Base-by-base conservation (phyloP, 164 flowering plant genomes). In the Platanus orientalis region DNA sequence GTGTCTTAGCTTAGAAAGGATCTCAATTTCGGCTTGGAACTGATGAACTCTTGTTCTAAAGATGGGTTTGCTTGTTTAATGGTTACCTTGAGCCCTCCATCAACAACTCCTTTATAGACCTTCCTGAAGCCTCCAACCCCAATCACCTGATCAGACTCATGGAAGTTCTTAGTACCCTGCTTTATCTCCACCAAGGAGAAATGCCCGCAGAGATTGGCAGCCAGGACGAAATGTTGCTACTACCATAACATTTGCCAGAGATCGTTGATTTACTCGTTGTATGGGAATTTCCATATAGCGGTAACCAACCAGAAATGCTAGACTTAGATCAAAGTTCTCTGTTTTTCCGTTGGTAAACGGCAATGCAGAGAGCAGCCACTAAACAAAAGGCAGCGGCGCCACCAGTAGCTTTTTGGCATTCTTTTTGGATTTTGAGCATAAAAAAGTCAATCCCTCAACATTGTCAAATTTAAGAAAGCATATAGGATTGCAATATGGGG, bases 81-180 rank as follows among this genome's bases (percentile, higher is more conserved):
- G 3, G 89, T 89, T 10, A 86, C 92, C 28, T 75, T 69, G 0
- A 74, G 75, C 27, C 69, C 76, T 58, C 82, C 82, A 54, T 83
- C 90, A 84, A n/a, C n/a, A n/a, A n/a, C n/a, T n/a, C n/a, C n/a
- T n/a, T n/a, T n/a, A n/a, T n/a, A n/a, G n/a, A n/a, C 89, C 73
- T 82, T 84, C 19, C 89, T 86, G 50, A 82, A 83, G 4, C 90
- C 90, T 55, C 90, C 90, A 20, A 85, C 85, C n/a, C n/a, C n/a
- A n/a, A n/a, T n/a, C n/a, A n/a, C n/a, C n/a, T n/a, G n/a, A n/a
- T n/a, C n/a, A n/a, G n/a, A n/a, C n/a, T n/a, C n/a, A n/a, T n/a
- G n/a, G n/a, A n/a, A n/a, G n/a, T n/a, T n/a, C n/a, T n/a, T n/a
- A n/a, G n/a, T n/a, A n/a, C n/a, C n/a, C n/a, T n/a, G n/a, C n/a